phyloP scores from a whole-genome alignment of 768 basidiomycete species.

The Holtermannia corniformis region DNA sequence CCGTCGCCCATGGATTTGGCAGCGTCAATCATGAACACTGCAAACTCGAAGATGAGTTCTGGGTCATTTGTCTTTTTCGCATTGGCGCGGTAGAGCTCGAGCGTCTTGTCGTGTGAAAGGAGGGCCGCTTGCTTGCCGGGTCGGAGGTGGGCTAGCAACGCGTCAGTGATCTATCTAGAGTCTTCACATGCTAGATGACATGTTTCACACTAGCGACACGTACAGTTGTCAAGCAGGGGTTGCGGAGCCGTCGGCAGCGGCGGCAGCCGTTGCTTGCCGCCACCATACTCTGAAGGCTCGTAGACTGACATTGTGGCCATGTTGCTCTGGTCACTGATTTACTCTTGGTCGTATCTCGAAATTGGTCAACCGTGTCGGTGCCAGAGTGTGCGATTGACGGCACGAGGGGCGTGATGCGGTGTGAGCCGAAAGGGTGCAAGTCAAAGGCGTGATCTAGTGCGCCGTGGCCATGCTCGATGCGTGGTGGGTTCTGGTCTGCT shows the following conservation, averaged over 20 bases:
- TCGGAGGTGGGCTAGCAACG: conserved; percentile 58
- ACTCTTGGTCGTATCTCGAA: not conserved
- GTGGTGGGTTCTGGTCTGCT: no score
- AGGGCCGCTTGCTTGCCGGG: conserved; percentile 88
- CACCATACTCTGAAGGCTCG: conserved; percentile 15
- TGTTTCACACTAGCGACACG: conserved; percentile 8
- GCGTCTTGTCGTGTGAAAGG: conserved; percentile 87
- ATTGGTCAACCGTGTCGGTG: no score
- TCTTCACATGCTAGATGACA: not conserved
- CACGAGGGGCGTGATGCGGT: no score
- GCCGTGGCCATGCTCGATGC: no score
- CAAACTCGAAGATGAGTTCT: conserved; percentile 94
- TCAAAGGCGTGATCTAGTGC: no score
- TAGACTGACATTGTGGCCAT: conserved; percentile 7
- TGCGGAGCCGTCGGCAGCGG: conserved; percentile 2
- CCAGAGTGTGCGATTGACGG: no score
- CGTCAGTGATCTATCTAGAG: not conserved
- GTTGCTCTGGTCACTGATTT: not conserved
- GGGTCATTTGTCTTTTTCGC: conserved; percentile 99
- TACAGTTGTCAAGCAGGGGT: conserved; percentile 39
- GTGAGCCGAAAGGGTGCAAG: no score
- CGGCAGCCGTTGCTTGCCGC: not conserved
- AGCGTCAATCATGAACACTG: conserved; percentile 97
- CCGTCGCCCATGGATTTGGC: conserved; percentile 70
- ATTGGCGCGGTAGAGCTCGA: conserved; percentile 93